Percentiles rank a stretch among this genome's conserved stretches.
phyloP scores from a whole-genome alignment of 2,329 filamentous ascomycete species.

The Alternaria triticina region DNA sequence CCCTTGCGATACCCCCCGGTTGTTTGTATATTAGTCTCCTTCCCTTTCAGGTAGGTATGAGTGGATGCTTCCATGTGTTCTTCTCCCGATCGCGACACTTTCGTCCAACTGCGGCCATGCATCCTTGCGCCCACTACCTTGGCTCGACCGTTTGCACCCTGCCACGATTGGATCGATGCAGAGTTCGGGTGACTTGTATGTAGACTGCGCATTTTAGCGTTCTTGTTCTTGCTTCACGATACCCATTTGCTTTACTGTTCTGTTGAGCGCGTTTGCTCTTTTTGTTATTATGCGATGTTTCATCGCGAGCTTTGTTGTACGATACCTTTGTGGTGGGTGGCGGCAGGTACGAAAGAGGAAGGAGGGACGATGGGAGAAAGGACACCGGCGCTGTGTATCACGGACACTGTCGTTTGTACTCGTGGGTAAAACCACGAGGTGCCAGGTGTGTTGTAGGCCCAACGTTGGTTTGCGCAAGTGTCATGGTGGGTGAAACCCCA shows the following conservation, averaged over 20 bases:
- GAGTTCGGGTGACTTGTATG: slow-evolving; percentile 7
- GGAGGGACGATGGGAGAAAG: neutral
- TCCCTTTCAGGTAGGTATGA: slow-evolving; percentile 25
- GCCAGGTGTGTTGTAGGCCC: neutral
- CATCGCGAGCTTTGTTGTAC: neutral
- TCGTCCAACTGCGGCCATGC: slow-evolving; percentile 15
- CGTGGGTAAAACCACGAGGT: slow-evolving; percentile 12
- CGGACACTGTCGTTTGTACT: neutral
- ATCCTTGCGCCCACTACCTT: slow-evolving; percentile 16
- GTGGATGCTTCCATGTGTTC: slow-evolving; percentile 24
- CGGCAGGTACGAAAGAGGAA: neutral
- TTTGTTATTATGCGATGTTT: neutral
- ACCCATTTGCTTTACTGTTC: slow-evolving; percentile 9
- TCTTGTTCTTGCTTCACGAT: slow-evolving; percentile 14
- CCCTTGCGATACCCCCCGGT: slow-evolving; percentile 16
- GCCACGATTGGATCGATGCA: neutral
- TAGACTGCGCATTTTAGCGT: slow-evolving; percentile 6
- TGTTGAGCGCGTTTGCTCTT: neutral
- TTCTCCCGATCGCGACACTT: slow-evolving; percentile 14
- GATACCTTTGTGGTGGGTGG: neutral
- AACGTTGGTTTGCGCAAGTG: neutral
- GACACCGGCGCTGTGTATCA: neutral
- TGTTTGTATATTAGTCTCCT: neutral
- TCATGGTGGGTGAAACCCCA: slow-evolving; percentile 13
- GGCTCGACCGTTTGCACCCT: slow-evolving; percentile 15